Evolutionary conservation across 306 rosid species (phyloP), one percentile per base, ranked within the genome.

Genomic region (Purshia tridentata): DNA sequence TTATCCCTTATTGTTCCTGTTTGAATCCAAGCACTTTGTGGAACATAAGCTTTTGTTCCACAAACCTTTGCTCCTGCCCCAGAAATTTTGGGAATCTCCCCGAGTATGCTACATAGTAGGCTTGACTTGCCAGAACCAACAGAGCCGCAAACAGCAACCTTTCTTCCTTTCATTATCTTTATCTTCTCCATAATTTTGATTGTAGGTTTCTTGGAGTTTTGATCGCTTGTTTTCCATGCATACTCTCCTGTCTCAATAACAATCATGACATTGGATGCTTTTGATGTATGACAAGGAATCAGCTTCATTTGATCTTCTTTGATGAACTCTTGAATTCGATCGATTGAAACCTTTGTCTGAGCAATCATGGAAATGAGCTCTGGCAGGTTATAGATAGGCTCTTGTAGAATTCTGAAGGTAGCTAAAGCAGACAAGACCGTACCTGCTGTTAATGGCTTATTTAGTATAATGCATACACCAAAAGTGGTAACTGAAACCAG

Each of bases 11-110:
- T 54, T 5, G 97, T 88, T 70, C 97, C 97, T 2, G 97, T 84
- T 68, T 91, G 98, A 74, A 93, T 93, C 98, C 98, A 93, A 14
- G 98, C 88, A 84, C 91, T 89, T 74, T 93, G 98, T 2, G 98
- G 94, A 42, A 91, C 97, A 84, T 85, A 93, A 77, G 94, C 90
- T 75, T 73, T 89, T 19, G 81, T 84, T 45, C 97, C 97, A 49
- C 75, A 69, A 60, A 89, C 80, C 72, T 78, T 74, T 45, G 84
- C 82, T 40, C 77, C 85, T 42, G 65, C 73, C 79, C 96, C 97
- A 19, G 94, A 88, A 75, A 89, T 78, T 78, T 81, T 81, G 6
- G 97, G 92, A 83, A 89, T 82, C 85, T 93, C 98, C 12, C 89
- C 96, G 4, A 93, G 82, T 80, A 91, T 81, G 47, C 92, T 80